phyloP scores from a whole-genome alignment of 2,329 filamentous ascomycete species.

The Fusarium kyushuense region DNA sequence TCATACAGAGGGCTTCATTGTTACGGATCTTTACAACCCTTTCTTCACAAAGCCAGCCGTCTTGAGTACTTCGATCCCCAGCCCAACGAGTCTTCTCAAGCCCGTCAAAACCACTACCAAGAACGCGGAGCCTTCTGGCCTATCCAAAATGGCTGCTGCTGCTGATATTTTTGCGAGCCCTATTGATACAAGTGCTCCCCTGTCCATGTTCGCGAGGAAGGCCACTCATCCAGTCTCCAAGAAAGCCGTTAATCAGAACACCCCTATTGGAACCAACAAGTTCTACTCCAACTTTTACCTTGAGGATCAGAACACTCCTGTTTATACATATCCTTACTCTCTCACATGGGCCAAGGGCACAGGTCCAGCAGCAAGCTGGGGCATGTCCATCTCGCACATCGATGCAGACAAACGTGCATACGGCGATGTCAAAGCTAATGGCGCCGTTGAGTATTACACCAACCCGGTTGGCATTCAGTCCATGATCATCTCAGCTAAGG shows the following conservation, averaged over 20 bases:
- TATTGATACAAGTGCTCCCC: slow-evolving; percentile 65
- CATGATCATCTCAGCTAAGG: slow-evolving; percentile 80
- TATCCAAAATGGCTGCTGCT: slow-evolving; percentile 47
- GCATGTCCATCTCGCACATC: slow-evolving; percentile 80
- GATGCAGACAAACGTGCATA: slow-evolving; percentile 75
- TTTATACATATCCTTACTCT: slow-evolving; percentile 82
- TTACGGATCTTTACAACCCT: slow-evolving; percentile 42
- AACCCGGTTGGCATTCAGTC: slow-evolving; percentile 87
- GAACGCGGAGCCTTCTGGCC: slow-evolving; percentile 29
- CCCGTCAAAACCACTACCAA: slow-evolving; percentile 43
- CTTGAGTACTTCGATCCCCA: slow-evolving; percentile 50
- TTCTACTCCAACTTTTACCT: slow-evolving; percentile 87
- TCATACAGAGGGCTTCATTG: slow-evolving; percentile 50
- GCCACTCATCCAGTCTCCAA: slow-evolving; percentile 70
- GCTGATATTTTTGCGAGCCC: slow-evolving; percentile 68
- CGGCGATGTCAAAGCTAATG: slow-evolving; percentile 67
- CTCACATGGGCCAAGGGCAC: slow-evolving; percentile 75
- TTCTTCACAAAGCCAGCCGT: slow-evolving; percentile 29
- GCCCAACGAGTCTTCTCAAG: slow-evolving; percentile 53
- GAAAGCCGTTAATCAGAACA: slow-evolving; percentile 61
- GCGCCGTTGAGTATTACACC: slow-evolving; percentile 77
- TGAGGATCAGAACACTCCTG: slow-evolving; percentile 74
- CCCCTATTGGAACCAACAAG: slow-evolving; percentile 79
- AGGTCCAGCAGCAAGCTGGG: slow-evolving; percentile 75
- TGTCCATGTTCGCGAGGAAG: slow-evolving; percentile 59